These are phyloP conservation scores for Pyrenopolyporus hunteri DNA, from an alignment of 495 filamentous ascomycete genomes.

Conservation along the genomic window DNA sequence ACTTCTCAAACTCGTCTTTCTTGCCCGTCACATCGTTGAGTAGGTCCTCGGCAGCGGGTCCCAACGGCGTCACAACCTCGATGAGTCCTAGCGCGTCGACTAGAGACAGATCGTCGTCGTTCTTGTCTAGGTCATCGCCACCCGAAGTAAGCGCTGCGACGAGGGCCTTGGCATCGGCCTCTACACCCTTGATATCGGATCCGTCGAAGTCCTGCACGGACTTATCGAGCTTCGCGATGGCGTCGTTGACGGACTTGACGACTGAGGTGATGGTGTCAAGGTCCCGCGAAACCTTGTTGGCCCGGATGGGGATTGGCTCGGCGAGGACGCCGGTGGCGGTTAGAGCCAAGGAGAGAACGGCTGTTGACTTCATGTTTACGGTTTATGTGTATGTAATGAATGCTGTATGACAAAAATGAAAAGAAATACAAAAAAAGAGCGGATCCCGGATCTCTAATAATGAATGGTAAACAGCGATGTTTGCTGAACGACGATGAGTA, in stretches of 20 bases:
- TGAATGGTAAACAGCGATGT: constrained; percentile 10
- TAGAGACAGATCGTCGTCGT: constrained; percentile 34
- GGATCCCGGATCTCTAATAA: constrained; percentile 27
- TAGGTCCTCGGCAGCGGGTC: constrained; percentile 39
- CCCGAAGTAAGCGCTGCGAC: constrained; percentile 45
- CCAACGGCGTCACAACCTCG: constrained; percentile 44
- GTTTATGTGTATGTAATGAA: too few relatives aligned
- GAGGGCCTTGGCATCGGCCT: constrained; percentile 45
- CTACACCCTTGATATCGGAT: constrained; percentile 39
- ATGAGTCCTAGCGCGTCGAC: constrained; percentile 46
- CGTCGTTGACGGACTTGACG: constrained; percentile 40
- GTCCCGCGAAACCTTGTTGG: constrained; percentile 43
- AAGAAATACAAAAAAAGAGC: not conserved
- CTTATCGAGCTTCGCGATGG: constrained; percentile 44
- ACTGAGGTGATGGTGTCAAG: constrained; percentile 42
- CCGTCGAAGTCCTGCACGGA: constrained; percentile 46
- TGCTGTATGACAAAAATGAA: not conserved
- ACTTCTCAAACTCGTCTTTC: constrained; percentile 45
- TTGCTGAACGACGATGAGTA: not conserved
- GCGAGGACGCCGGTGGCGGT: constrained; percentile 18
- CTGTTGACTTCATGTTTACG: constrained; percentile 51
- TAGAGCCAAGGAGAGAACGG: constrained; percentile 43
- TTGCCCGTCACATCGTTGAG: constrained; percentile 44
- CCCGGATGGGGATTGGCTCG: constrained; percentile 27
- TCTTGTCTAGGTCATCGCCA: constrained; percentile 35